Conservation (phyloP, 345 rosid species). For the Psidium guajava region DNA sequence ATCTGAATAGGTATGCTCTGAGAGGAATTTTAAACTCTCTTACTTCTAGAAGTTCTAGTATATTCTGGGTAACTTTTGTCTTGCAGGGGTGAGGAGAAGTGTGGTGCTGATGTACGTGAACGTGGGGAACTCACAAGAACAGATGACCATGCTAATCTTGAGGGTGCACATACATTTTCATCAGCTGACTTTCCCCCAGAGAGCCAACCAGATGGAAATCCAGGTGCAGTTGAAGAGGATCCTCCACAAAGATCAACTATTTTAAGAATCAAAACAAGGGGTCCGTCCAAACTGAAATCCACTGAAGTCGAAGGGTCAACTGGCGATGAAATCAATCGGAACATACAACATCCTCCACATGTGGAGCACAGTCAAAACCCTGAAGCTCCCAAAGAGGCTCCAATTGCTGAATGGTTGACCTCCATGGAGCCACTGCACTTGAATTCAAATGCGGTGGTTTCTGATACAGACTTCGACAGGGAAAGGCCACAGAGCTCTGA, state of each 20-base stretch:
- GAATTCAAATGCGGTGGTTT: conserved; percentile 5
- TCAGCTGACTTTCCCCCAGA: neutral
- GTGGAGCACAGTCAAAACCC: conserved; percentile 7
- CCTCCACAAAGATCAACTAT: conserved; percentile 34
- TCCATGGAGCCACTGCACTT: conserved; percentile 3
- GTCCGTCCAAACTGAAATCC: conserved; percentile 25
- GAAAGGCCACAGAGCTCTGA: conserved; percentile 2
- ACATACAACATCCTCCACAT: conserved; percentile 11
- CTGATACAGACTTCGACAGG: neutral
- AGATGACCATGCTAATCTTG: conserved; percentile 4
- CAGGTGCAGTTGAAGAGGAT: neutral
- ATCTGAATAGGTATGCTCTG: conserved; percentile 25
- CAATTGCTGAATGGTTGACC: conserved; percentile 17
- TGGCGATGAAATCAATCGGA: conserved; percentile 11
- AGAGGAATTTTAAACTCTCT: neutral
- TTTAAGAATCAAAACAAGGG: conserved; percentile 50
- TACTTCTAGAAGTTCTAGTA: neutral
- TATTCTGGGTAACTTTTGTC: conserved; percentile 5
- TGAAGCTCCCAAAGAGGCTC: conserved; percentile 8
- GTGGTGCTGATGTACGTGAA: conserved; percentile 13
- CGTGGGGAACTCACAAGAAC: conserved; percentile 6
- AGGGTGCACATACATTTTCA: conserved; percentile 10
- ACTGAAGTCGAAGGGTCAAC: conserved; percentile 19
- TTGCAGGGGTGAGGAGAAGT: conserved; percentile 38
- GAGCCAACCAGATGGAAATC: neutral